phyloP scores from a whole-genome alignment of 139 green algal species.

The Volvox reticuliferus region DNA sequence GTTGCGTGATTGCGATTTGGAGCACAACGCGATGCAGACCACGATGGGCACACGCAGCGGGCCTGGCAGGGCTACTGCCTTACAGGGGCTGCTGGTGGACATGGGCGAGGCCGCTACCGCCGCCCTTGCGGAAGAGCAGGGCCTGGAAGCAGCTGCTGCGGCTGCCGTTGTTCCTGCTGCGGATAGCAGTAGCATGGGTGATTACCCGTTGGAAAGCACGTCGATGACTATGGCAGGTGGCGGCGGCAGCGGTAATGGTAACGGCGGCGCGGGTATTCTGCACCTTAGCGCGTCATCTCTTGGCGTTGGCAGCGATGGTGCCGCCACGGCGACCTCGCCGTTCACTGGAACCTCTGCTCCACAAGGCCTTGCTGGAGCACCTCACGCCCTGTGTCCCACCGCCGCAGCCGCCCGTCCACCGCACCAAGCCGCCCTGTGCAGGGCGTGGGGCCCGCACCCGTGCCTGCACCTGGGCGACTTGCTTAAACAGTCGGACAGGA shows the following conservation, averaged over 20 bases:
- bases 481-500: not conserved
- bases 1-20: no score
- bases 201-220: not conserved
- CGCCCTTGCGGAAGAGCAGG: not conserved
- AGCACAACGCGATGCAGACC: not conserved
- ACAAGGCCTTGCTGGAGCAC: not conserved
- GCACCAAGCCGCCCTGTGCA: not conserved
- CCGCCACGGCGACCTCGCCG: no score
- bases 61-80: not conserved
- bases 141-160: not conserved
- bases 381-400: not conserved
- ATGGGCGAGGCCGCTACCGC: not conserved
- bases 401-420: not conserved
- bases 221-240: no score
- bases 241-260: not conserved
- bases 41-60: not conserved
- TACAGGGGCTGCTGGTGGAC: not conserved
- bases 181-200: not conserved
- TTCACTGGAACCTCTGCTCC: not conserved
- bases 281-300: not conserved
- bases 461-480: conserved; percentile 8
- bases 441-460: not conserved
- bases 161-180: not conserved
- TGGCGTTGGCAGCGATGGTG: not conserved
- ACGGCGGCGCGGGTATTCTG: not conserved